Evolutionary conservation across 2,329 filamentous ascomycete genomes (phyloP).

Genomic region (Arachnomyces sp.): DNA sequence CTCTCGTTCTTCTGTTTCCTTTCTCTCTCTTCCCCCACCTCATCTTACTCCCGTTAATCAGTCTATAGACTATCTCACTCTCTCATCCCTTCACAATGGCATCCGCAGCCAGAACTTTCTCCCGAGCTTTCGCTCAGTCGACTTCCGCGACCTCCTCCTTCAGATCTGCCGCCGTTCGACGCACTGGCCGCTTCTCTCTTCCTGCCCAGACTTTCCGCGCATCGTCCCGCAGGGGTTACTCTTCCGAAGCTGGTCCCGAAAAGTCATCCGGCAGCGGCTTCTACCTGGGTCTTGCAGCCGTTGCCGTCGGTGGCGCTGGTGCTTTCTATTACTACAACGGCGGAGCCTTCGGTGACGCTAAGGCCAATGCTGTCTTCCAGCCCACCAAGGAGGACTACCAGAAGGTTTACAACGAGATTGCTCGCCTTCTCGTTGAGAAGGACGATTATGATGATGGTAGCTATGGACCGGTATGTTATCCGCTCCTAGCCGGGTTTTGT

Average conservation of each 20-base stretch:
- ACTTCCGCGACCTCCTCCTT: conserved; percentile 28
- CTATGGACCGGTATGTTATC: conserved; percentile 63
- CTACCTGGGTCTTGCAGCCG: conserved; percentile 52
- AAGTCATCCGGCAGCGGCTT: conserved; percentile 44
- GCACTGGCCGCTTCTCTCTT: conserved; percentile 51
- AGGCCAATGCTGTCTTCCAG: conserved; percentile 51
- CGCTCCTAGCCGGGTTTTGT: conserved; percentile 2
- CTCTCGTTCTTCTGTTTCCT: conserved; percentile 5
- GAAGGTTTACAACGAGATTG: conserved; percentile 85
- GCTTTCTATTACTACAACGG: conserved; percentile 59
- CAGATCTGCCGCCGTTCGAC: conserved; percentile 32
- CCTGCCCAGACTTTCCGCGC: conserved; percentile 62
- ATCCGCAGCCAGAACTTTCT: conserved; percentile 34
- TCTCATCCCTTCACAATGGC: conserved; percentile 26
- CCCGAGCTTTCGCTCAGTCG: conserved; percentile 35
- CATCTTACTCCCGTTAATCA: not conserved
- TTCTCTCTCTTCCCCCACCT: conserved; percentile 3
- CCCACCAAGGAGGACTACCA: conserved; percentile 86
- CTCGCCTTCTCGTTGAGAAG: conserved; percentile 70
- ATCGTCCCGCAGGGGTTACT: conserved; percentile 69
- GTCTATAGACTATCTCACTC: not conserved
- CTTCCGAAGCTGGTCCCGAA: conserved; percentile 54
- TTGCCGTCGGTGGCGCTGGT: conserved; percentile 53
- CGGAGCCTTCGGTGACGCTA: conserved; percentile 38
- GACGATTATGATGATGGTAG: conserved; percentile 95